Percentiles rank a stretch among this genome's conserved stretches.
Conservation (phyloP, 2,329 filamentous ascomycete species). For the Coniosporium tulheliwenetii region DNA sequence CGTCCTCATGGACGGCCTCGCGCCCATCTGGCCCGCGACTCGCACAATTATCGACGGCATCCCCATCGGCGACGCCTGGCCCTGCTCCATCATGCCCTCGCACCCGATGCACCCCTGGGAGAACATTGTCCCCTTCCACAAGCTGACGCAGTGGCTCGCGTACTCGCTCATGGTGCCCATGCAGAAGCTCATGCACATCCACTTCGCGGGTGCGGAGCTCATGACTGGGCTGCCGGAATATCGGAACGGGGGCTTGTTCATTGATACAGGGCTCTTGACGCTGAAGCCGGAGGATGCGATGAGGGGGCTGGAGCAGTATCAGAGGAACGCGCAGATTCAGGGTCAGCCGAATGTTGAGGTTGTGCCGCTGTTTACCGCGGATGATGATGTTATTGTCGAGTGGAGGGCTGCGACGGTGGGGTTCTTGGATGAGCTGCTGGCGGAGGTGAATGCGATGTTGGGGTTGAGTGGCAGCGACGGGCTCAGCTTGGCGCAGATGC, state of each 20-base stretch:
- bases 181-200: slow-evolving; percentile 62
- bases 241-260: slow-evolving; percentile 75
- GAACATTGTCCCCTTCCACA: slow-evolving; percentile 80
- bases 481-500: slow-evolving; percentile 69
- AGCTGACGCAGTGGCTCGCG: slow-evolving; percentile 85
- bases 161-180: slow-evolving; percentile 91
- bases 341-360: slow-evolving; percentile 59
- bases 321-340: slow-evolving; percentile 54
- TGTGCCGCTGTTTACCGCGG: slow-evolving; percentile 55
- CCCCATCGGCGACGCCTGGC: slow-evolving; percentile 88
- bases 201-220: slow-evolving; percentile 69
- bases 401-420: slow-evolving; percentile 65
- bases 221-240: slow-evolving; percentile 85
- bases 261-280: slow-evolving; percentile 68
- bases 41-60: slow-evolving; percentile 77
- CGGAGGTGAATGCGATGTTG: slow-evolving; percentile 52
- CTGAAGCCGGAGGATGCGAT: slow-evolving; percentile 56
- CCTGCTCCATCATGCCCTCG: slow-evolving; percentile 68
- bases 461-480: slow-evolving; percentile 53
- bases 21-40: slow-evolving; percentile 66
- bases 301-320: slow-evolving; percentile 55
- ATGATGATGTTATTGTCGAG: slow-evolving; percentile 67
- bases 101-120: slow-evolving; percentile 58
- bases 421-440: slow-evolving; percentile 54
- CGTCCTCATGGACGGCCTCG: slow-evolving; percentile 73